Evolutionary conservation across 345 rosid species (phyloP).

Genomic region (Citropsis articulata): DNA sequence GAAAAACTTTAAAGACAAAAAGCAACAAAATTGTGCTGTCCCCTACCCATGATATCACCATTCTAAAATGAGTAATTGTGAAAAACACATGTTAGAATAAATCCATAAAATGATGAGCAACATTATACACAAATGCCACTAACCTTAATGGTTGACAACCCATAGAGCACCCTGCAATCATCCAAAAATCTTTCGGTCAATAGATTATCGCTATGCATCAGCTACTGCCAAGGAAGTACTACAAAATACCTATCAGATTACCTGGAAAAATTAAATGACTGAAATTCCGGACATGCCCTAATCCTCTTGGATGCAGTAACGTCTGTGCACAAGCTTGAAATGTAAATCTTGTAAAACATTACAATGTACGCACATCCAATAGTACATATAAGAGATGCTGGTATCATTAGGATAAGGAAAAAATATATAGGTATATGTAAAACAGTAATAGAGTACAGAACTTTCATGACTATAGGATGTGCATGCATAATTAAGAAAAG

Average conservation of each 20-base stretch:
- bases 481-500: neutral
- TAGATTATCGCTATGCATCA: neutral
- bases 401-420: neutral
- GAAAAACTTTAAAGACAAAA: neutral
- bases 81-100: neutral
- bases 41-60: neutral
- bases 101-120: neutral
- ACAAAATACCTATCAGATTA: constrained; percentile 14
- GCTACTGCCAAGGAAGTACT: neutral
- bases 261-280: constrained; percentile 49
- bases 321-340: constrained; percentile 33
- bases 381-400: neutral
- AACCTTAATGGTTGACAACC: constrained; percentile 40
- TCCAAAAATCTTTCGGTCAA: neutral
- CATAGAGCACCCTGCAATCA: constrained; percentile 40
- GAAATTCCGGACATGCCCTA: constrained; percentile 38
- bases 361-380: neutral
- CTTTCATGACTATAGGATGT: neutral
- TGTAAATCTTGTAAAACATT: neutral
- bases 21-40: neutral
- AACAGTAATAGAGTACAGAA: no score
- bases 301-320: constrained; percentile 38
- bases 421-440: neutral
- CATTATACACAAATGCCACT: constrained; percentile 10
- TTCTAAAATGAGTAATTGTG: neutral